A percentile compares a stretch with the other conserved stretches of the same genome.
phyloP scores from a whole-genome alignment of 2,329 filamentous ascomycete species.

The Cadophora sp. region DNA sequence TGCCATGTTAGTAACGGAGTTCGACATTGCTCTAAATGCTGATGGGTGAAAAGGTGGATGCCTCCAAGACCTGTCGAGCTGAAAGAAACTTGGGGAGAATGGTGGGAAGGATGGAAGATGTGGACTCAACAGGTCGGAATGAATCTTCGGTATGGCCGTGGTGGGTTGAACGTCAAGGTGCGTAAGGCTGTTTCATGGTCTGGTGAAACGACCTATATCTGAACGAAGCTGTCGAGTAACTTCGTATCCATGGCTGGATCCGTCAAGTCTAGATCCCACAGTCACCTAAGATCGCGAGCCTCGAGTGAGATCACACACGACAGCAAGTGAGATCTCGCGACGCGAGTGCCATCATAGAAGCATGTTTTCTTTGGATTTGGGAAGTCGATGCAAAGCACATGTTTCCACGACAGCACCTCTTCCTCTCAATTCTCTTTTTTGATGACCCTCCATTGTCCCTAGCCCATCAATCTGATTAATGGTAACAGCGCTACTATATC shows the following conservation, averaged over 20 bases:
- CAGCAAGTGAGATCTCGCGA: background rate
- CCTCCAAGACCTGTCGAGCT: conserved; percentile 57
- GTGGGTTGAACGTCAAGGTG: conserved; percentile 68
- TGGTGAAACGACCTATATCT: conserved; percentile 12
- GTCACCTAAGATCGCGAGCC: background rate
- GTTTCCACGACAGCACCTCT: background rate
- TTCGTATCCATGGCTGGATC: background rate
- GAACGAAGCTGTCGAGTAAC: conserved; percentile 11
- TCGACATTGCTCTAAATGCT: background rate
- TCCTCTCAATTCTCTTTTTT: background rate
- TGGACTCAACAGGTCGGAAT: conserved; percentile 70
- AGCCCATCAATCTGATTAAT: conserved; percentile 11
- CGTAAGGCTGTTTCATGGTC: conserved; percentile 24
- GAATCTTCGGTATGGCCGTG: conserved; percentile 72
- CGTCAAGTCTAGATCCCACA: background rate
- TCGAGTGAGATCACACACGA: conserved; percentile 2
- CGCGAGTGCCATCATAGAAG: background rate
- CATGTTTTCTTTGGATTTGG: background rate
- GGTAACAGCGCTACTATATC: conserved; percentile 66
- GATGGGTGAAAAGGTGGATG: conserved; percentile 56
- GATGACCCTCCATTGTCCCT: no score
- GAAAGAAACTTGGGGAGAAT: conserved; percentile 65
- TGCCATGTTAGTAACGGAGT: conserved; percentile 55
- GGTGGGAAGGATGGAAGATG: conserved; percentile 68
- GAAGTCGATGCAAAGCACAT: background rate